These are phyloP conservation scores for Carnegiea gigantea DNA, from an alignment of 179 eudicot species.

Conservation along the genomic window DNA sequence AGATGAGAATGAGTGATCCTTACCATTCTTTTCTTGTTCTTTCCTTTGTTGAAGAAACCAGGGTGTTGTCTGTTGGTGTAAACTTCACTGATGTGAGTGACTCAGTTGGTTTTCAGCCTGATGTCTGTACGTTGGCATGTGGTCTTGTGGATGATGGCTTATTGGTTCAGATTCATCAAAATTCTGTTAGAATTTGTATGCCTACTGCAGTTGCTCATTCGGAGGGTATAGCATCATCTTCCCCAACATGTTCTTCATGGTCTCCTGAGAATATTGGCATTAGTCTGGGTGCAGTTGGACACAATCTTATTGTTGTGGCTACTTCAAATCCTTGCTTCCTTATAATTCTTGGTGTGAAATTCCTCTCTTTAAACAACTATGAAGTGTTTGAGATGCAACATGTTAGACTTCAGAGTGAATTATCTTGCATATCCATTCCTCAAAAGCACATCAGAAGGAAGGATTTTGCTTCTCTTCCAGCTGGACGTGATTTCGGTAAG, in stretches of 20 bases:
- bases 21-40: constrained; percentile 85
- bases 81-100: constrained; percentile 96
- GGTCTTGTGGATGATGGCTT: constrained; percentile 76
- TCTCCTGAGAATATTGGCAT: constrained; percentile 66
- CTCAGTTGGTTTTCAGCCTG: constrained; percentile 78
- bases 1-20: constrained; percentile 61
- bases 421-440: constrained; percentile 89
- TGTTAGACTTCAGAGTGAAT: constrained; percentile 69
- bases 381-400: constrained; percentile 78
- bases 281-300: constrained; percentile 82
- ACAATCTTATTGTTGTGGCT: constrained; percentile 68
- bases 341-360: constrained; percentile 70
- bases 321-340: constrained; percentile 86
- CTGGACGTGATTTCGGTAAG: constrained; percentile 44
- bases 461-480: constrained; percentile 36
- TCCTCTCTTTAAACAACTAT: constrained; percentile 40
- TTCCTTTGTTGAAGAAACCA: constrained; percentile 96
- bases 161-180: constrained; percentile 78
- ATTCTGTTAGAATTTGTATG: constrained; percentile 72
- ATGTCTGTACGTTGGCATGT: constrained; percentile 94
- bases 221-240: constrained; percentile 51
- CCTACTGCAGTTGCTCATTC: constrained; percentile 62
- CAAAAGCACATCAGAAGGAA: constrained; percentile 38
- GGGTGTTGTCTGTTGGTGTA: constrained; percentile 93
- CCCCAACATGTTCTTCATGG: constrained; percentile 73